Evolutionary conservation across 2,329 filamentous ascomycete species (phyloP).

Genomic region (Hymenoscyphus scutula): DNA sequence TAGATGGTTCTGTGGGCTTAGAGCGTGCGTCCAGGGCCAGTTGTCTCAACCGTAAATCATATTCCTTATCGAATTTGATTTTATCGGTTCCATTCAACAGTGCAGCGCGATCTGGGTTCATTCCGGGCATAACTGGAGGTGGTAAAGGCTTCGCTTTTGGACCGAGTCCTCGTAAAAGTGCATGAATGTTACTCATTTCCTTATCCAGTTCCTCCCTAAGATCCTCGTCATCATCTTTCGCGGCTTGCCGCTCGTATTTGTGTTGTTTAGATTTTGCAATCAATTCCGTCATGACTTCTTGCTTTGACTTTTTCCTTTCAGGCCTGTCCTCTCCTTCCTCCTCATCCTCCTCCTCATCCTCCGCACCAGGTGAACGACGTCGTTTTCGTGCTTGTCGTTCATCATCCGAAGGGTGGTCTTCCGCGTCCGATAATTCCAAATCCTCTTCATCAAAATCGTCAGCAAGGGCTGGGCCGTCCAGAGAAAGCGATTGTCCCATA

Average conservation of each 20-base stretch:
- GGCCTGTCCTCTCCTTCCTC: slow-evolving; percentile 58
- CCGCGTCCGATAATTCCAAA: slow-evolving; percentile 55
- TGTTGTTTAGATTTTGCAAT: slow-evolving; percentile 95
- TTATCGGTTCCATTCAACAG: slow-evolving; percentile 60
- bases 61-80: slow-evolving; percentile 75
- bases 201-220: slow-evolving; percentile 80
- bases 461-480: slow-evolving; percentile 51
- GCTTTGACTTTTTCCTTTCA: slow-evolving; percentile 88
- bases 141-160: slow-evolving; percentile 44
- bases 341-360: slow-evolving; percentile 49
- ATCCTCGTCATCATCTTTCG: slow-evolving; percentile 91
- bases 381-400: slow-evolving; percentile 56
- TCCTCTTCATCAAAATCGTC: slow-evolving; percentile 84
- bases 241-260: slow-evolving; percentile 90
- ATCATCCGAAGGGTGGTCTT: slow-evolving; percentile 55
- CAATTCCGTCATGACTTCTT: slow-evolving; percentile 96
- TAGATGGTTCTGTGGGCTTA: slow-evolving; percentile 80
- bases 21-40: slow-evolving; percentile 82
- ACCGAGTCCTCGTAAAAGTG: slow-evolving; percentile 62
- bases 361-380: slow-evolving; percentile 49
- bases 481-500: slow-evolving; percentile 69
- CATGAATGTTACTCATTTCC: slow-evolving; percentile 73
- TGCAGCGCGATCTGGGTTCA: slow-evolving; percentile 63
- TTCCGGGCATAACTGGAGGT: slow-evolving; percentile 41
- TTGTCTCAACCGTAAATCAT: slow-evolving; percentile 79